These are phyloP conservation scores for Orychophragmus violaceus DNA, from an alignment of 345 rosid genomes.

Conservation along the genomic window DNA sequence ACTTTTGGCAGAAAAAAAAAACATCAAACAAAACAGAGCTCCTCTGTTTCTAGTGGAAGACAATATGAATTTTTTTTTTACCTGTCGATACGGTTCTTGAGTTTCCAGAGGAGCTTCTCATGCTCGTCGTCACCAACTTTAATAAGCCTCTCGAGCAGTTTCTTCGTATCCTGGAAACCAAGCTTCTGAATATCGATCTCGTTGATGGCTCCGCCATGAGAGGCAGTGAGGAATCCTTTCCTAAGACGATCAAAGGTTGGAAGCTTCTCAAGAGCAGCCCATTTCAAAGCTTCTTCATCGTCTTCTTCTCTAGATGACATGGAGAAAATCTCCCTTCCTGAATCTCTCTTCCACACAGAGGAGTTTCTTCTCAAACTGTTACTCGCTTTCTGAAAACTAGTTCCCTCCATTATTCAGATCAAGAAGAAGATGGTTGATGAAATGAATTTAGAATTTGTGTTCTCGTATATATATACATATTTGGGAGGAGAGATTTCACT, in stretches of 20 bases:
- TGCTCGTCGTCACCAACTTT: conserved; percentile 77
- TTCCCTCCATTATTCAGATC: conserved; percentile 29
- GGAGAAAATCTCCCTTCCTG: conserved; percentile 42
- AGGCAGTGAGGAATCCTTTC: conserved; percentile 61
- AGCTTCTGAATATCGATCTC: conserved; percentile 64
- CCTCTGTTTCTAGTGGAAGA: not conserved
- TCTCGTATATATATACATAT: conserved; percentile 4
- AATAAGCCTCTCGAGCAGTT: conserved; percentile 61
- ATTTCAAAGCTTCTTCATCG: conserved; percentile 76
- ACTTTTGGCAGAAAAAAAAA: too few species aligned
- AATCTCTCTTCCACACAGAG: conserved; percentile 35
- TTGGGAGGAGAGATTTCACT: too few species aligned
- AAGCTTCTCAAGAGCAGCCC: conserved; percentile 90
- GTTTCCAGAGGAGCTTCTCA: conserved; percentile 77
- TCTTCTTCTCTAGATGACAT: conserved; percentile 55
- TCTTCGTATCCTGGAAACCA: conserved; percentile 64
- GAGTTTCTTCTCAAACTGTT: conserved; percentile 34
- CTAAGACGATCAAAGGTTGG: conserved; percentile 60
- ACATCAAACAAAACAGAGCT: conserved; percentile 1
- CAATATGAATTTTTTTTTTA: conserved; percentile 14
- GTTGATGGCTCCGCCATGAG: conserved; percentile 37
- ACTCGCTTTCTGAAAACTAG: conserved; percentile 36
- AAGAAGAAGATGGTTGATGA: conserved; percentile 16
- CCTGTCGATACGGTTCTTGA: conserved; percentile 70
- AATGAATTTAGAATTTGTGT: not conserved